These are phyloP conservation scores for Leucaena leucocephala DNA, from an alignment of 306 rosid genomes.

Conservation along the genomic window DNA sequence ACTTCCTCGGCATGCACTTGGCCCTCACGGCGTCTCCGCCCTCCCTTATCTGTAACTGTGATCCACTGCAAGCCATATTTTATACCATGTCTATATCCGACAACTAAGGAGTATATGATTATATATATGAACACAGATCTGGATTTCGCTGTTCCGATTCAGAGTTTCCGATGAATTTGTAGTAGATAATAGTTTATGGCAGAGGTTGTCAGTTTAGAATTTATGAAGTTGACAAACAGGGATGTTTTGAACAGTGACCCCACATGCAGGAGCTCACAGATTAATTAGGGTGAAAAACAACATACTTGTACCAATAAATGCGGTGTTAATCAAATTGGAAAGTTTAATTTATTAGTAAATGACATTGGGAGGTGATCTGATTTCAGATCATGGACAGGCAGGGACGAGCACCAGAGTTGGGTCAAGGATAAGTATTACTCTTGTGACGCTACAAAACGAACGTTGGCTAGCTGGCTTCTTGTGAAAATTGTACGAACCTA, in stretches of 20 bases:
- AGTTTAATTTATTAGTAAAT: conserved; percentile 22
- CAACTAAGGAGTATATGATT: not conserved
- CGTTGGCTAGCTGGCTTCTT: conserved; percentile 45
- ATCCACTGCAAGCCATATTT: conserved; percentile 56
- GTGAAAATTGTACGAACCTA: conserved; percentile 48
- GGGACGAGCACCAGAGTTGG: not conserved
- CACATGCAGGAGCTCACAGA: conserved; percentile 29
- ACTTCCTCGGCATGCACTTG: conserved; percentile 90
- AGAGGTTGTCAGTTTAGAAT: conserved; percentile 39
- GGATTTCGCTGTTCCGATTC: not conserved
- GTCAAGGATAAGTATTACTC: not conserved
- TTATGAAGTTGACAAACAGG: not conserved
- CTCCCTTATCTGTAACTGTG: conserved; percentile 62
- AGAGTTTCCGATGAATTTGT: conserved; percentile 20
- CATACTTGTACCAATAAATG: conserved; percentile 6
- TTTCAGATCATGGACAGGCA: not conserved
- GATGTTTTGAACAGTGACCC: conserved; percentile 42
- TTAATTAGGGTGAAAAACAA: conserved; percentile 32
- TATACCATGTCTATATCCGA: not conserved
- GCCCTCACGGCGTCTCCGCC: conserved; percentile 59
- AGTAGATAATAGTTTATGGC: conserved; percentile 24
- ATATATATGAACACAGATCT: not conserved
- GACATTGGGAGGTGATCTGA: not conserved
- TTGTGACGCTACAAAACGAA: conserved; percentile 21
- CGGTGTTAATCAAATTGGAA: conserved; percentile 9